Evolutionary conservation across 2,329 filamentous ascomycete species (phyloP).

Genomic region (Colletotrichum filicis): DNA sequence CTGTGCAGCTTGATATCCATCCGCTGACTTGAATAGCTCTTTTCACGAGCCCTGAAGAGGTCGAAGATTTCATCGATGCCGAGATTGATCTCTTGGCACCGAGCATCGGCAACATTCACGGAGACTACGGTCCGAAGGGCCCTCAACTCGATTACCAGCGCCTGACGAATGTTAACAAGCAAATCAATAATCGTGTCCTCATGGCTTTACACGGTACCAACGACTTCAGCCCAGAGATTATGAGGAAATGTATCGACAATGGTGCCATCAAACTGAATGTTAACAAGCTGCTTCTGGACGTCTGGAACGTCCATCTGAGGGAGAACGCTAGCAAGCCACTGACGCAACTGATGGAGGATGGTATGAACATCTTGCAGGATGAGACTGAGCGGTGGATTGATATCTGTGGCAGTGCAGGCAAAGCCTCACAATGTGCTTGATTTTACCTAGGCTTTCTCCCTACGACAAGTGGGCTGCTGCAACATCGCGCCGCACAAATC

Average conservation of each 20-base stretch:
- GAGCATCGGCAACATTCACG: conserved; percentile 82
- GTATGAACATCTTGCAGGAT: conserved; percentile 37
- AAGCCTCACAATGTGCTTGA: too few relatives aligned
- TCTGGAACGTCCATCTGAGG: conserved; percentile 22
- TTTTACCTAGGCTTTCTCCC: too few relatives aligned
- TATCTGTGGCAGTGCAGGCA: conserved; percentile 39
- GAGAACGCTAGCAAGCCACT: conserved; percentile 38
- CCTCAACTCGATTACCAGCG: conserved; percentile 70
- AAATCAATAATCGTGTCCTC: conserved; percentile 17
- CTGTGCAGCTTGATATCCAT: neutral
- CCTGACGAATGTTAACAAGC: conserved; percentile 52
- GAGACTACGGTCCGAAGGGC: conserved; percentile 75
- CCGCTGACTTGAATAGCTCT: neutral
- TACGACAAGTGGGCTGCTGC: too few relatives aligned
- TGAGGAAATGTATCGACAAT: conserved; percentile 34
- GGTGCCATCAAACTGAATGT: conserved; percentile 37
- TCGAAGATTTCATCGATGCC: conserved; percentile 75
- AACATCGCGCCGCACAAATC: too few relatives aligned
- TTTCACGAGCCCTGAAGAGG: conserved; percentile 76
- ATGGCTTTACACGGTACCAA: conserved; percentile 39
- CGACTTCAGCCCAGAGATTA: conserved; percentile 37
- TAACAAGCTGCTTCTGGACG: conserved; percentile 30
- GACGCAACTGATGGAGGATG: conserved; percentile 40
- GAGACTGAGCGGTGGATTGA: conserved; percentile 40
- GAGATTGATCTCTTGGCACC: conserved; percentile 81